Evolutionary conservation across 2,329 filamentous ascomycete species (phyloP), one percentile per base, ranked within the genome.

Genomic region (Cladosporium velox): DNA sequence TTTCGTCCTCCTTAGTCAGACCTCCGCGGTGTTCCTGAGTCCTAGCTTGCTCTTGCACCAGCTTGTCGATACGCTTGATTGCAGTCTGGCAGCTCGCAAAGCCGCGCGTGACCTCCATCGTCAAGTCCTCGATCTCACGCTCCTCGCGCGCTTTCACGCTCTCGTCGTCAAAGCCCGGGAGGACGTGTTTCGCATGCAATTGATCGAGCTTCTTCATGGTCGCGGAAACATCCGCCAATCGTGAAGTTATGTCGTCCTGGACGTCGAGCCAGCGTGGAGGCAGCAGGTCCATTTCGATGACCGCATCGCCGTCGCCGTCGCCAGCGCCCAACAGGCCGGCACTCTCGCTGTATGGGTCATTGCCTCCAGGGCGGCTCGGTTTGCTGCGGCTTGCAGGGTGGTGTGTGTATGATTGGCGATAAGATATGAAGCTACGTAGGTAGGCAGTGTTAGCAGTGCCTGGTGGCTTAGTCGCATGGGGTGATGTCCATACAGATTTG

Each of bases 251-350:
- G 77, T 98, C 93, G 77, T 98, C 95, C 74, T 93, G 93, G 67
- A 97, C 85, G 76, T 99, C 95, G 66, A 94, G 91, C 95, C 95
- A 99, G 67, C 95, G 89, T 63, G 95, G 95, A 28, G 95, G 95
- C 21, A 99, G 85, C 47, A 97, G 83, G 79, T 98, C 94, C 95
- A 99, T 98, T 83, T 99, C 95, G 74, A 99, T 98, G 66, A 99
- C 88, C 24, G 92, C 91, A 79, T 98, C 94, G 76, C 93, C 93
- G 79, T 97, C 92, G 77, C 96, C 91, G 21, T 74, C 73, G 73
- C 86, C 88, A 65, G 88, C 85, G 69, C 93, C 91, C 77, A 99
- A 91, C 73, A 99, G 90, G 49, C 94, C 93, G 71, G 92, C 91
- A 67, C 88, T 86, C 79, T 92, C 90, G 75, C 76, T 77, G 70